phyloP scores from a whole-genome alignment of 1,139 yeast genomes.

The Pichia sorboxylosa region DNA sequence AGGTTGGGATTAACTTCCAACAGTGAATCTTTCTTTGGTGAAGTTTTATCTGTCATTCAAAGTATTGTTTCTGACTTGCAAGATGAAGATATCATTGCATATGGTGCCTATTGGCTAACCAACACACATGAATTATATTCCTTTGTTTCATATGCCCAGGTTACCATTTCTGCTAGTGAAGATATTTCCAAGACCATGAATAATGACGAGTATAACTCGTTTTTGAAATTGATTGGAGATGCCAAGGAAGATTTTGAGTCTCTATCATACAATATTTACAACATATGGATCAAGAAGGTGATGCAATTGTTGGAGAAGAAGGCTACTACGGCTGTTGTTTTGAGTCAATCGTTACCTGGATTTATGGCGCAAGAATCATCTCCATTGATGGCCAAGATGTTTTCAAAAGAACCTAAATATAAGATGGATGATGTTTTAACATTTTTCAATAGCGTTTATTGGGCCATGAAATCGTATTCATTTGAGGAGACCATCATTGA shows the following conservation, averaged over 20 bases:
- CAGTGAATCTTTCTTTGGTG: conserved; percentile 84
- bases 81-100: conserved; percentile 80
- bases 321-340: conserved; percentile 86
- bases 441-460: conserved; percentile 80
- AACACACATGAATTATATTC: conserved; percentile 93
- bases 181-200: conserved; percentile 75
- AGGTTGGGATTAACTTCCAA: conserved; percentile 87
- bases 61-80: conserved; percentile 56
- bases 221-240: conserved; percentile 78
- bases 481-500: conserved; percentile 78
- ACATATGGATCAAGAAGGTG: conserved; percentile 95
- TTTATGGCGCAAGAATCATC: conserved; percentile 83
- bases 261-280: conserved; percentile 85
- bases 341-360: conserved; percentile 93
- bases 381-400: conserved; percentile 76
- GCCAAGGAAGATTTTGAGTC: conserved; percentile 93
- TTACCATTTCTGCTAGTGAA: conserved; percentile 76
- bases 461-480: conserved; percentile 89
- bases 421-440: conserved; percentile 93
- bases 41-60: conserved; percentile 81
- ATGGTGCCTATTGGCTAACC: conserved; percentile 97
- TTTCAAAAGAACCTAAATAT: conserved; percentile 50
- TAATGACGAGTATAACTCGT: conserved; percentile 82
- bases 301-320: conserved; percentile 85
- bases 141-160: conserved; percentile 88